Conservation (phyloP, 352 stramenopile species). For the Pythium periplocum region DNA sequence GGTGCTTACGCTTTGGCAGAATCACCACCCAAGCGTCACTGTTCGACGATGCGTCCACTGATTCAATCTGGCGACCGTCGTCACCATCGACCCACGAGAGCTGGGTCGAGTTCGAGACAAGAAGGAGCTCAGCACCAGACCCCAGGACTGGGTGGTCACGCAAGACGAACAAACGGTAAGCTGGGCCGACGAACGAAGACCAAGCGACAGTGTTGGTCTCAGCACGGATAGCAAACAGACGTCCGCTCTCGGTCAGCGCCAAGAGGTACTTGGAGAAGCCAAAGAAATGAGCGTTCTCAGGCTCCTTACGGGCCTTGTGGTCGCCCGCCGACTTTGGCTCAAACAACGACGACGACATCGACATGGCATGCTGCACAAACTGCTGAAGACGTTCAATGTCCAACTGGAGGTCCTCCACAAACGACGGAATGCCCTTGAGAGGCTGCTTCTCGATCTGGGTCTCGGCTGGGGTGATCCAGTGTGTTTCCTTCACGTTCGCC, state of each 20-base stretch:
- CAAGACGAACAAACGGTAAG: constrained; percentile 75
- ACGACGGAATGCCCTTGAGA: constrained; percentile 67
- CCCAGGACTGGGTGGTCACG: constrained; percentile 74
- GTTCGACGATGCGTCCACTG: constrained; percentile 12
- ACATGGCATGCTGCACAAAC: constrained; percentile 35
- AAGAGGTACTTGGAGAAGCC: constrained; percentile 84
- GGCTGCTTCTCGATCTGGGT: constrained; percentile 74
- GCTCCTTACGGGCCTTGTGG: constrained; percentile 38
- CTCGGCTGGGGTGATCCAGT: constrained; percentile 74
- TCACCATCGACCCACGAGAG: constrained; percentile 73
- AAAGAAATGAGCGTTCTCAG: constrained; percentile 69
- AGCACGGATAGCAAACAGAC: constrained; percentile 75
- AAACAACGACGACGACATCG: constrained; percentile 48
- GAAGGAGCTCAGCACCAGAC: constrained; percentile 58
- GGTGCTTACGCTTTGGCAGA: constrained; percentile 70
- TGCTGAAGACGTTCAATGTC: constrained; percentile 52
- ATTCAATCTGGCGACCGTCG: constrained; percentile 44
- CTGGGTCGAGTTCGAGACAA: constrained; percentile 55
- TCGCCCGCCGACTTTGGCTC: constrained; percentile 26
- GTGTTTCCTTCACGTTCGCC: constrained; percentile 67
- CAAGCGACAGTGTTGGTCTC: constrained; percentile 69
- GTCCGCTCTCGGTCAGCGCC: constrained; percentile 65
- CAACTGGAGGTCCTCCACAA: constrained; percentile 58
- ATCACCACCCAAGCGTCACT: constrained; percentile 55
- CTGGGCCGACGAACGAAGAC: constrained; percentile 55